Base-by-base conservation (phyloP, 257 asterid species). In the Fraxinus cuspidata region DNA sequence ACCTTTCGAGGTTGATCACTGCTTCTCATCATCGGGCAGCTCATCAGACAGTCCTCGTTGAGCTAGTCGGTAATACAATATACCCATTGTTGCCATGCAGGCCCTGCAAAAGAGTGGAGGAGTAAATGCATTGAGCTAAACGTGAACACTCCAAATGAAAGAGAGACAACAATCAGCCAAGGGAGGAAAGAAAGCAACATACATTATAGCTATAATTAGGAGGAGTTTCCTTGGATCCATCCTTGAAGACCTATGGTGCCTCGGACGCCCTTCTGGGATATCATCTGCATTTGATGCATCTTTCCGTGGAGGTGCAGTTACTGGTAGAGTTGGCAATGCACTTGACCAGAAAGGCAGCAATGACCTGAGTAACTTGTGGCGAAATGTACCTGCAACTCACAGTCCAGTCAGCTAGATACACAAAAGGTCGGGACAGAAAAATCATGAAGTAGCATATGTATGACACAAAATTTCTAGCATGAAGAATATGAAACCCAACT, bases 51-150 rank as follows among this genome's bases (percentile, higher is more conserved):
- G 78, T 78, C 90, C 95, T 64, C 90, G 88, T 75, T 92, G 98
- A 12, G 98, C 89, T 58, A 95, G 86, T 87, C 94, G 86, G 90
- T 95, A 95, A 81, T 95, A 95, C 73, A 95, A 81, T 73, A 95
- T 91, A 28, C 96, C 97, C 98, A 93, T 95, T 68, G 99, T 95
- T 71, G 99, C 93, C 96, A 95, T 81, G 90, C 99, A 95, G 19
- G 99, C 98, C 97, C 99, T 95, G 89, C 75, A 84, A 28, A 38
- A 69, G 58, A 60, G 34, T 23, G 68, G 32, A 9, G 31, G 19
- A 25, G 68, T 63, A 3, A 63, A n/a, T 63, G 69, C 34, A 4
- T 27, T 27, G 69, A 25, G 69, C 34, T 25, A 63, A 27, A 2
- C 9, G 32, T 60, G 28, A 60, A 5, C n/a, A n/a, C 64, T 53